Evolutionary conservation across 495 filamentous ascomycete genomes (phyloP), one percentile per base, ranked within the genome.

Genomic region (Staphylotrichum tortipilum): DNA sequence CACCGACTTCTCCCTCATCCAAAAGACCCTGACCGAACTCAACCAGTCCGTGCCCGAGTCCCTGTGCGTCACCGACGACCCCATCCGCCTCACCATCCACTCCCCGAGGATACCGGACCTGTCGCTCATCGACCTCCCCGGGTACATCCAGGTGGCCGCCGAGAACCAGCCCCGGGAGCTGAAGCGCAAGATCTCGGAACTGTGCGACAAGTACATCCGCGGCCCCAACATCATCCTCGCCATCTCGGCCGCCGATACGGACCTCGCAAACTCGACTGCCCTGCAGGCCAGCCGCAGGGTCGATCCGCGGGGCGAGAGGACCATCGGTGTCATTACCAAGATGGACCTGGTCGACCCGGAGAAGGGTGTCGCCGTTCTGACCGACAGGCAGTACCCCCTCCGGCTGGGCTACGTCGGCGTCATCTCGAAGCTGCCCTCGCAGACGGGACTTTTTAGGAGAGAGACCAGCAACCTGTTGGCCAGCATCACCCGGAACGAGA

Each of bases 171-270:
- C 92, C 0, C 68, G 81, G 12, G 88, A 96, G 67, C 71, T 99
- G 53, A 97, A 97, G 68, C 81, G 88, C 62, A 96, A 94, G 73
- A 99, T 99, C 59, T 78, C 84, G 7, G 89, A 95, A 57, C 82
- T 99, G 21, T 99, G 92, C 60, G 94, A 99, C 63, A 96, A 92
- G 73, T 99, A 97, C 60, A 97, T 99, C 49, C 86, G 94, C 62
- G 68, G 90, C 6, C 92, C 92, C 5, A 99, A 99, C 60, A 83
- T 99, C 53, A 95, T 99, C 50, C 71, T 99, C 30, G 92, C 92
- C 8, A 97, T 99, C 52, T 99, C 92, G 5, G 92, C 94, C 7
- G 92, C 92, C 24, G 94, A 97, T 69, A 90, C 96, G 29, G 92
- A 99, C 71, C 66, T 99, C 22, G 92, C 92, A 4, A 99, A 99